phyloP scores from a whole-genome alignment of 768 basidiomycete species.

The Tremella yokohamensis region DNA sequence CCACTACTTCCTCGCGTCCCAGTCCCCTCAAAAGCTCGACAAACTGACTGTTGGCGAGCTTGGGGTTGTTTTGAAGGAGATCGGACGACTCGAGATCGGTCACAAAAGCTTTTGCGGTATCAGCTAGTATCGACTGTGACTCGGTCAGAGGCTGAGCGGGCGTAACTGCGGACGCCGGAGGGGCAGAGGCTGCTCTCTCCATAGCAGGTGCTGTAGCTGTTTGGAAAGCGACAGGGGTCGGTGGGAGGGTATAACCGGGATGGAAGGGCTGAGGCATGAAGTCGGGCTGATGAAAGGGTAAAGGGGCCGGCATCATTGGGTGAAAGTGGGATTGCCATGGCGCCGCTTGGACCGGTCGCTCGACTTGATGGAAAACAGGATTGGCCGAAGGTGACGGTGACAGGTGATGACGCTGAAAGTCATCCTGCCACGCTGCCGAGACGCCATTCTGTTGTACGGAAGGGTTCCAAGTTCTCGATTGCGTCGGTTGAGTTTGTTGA shows the following conservation, averaged over 20 bases:
- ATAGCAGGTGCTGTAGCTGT: not conserved
- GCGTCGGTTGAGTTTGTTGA: constrained; percentile 1
- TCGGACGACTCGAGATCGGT: constrained; percentile 7
- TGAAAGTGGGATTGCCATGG: constrained; percentile 9
- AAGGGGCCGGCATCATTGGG: not conserved
- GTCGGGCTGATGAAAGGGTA: not conserved
- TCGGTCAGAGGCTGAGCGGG: constrained; percentile 9
- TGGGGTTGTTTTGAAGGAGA: constrained; percentile 24
- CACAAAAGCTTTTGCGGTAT: constrained; percentile 24
- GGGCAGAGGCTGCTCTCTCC: not conserved
- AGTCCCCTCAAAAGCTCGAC: constrained; percentile 24
- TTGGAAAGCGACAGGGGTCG: not conserved
- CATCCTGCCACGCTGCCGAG: not conserved
- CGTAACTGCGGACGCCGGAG: not conserved
- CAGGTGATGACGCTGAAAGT: not conserved
- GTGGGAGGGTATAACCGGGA: not conserved
- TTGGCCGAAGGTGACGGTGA: not conserved
- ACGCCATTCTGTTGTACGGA: not conserved
- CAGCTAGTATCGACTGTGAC: constrained; percentile 28
- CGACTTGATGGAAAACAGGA: not conserved
- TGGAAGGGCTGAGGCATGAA: not conserved
- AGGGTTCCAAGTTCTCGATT: not conserved
- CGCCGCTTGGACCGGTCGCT: not conserved
- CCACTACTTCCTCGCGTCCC: constrained; percentile 18
- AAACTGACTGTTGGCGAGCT: constrained; percentile 35